Evolutionary conservation across 345 rosid genomes (phyloP).

Genomic region (Chamaenerion angustifolium): DNA sequence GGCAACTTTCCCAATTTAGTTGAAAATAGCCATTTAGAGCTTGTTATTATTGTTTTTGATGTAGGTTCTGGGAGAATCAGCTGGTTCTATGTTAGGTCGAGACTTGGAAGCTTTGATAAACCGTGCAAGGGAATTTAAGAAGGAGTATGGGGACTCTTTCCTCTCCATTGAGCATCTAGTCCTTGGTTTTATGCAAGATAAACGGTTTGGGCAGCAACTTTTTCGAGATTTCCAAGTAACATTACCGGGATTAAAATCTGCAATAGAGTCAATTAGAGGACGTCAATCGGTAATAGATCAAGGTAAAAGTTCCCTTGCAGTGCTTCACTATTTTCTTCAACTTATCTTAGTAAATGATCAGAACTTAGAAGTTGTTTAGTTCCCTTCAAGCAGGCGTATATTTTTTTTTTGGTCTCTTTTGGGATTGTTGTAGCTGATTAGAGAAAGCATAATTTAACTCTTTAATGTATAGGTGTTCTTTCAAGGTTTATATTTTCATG

Average conservation of each 20-base stretch:
- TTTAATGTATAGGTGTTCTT: too few species aligned
- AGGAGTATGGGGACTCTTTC: constrained; percentile 79
- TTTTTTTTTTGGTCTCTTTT: too few species aligned
- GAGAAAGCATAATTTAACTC: too few species aligned
- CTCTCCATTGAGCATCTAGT: constrained; percentile 95
- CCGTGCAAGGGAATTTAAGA: constrained; percentile 78
- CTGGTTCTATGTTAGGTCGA: constrained; percentile 94
- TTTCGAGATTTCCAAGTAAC: constrained; percentile 77
- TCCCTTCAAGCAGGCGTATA: too few species aligned
- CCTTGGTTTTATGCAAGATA: constrained; percentile 68
- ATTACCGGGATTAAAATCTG: constrained; percentile 50
- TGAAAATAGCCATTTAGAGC: neutral
- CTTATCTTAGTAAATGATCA: too few species aligned
- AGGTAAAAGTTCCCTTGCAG: constrained; percentile 25
- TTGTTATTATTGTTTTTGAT: constrained; percentile 3
- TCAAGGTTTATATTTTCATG: too few species aligned
- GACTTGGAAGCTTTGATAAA: constrained; percentile 76
- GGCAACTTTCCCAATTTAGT: too few species aligned
- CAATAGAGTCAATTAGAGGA: constrained; percentile 83
- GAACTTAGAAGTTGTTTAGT: too few species aligned
- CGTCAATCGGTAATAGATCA: constrained; percentile 94
- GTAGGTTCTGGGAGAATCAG: constrained; percentile 78
- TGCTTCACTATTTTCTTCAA: too few species aligned
- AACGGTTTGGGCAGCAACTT: constrained; percentile 81
- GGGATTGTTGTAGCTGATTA: too few species aligned